These are phyloP conservation scores for Leonotis leonurus DNA, from an alignment of 257 asterid species.

Conservation along the genomic window DNA sequence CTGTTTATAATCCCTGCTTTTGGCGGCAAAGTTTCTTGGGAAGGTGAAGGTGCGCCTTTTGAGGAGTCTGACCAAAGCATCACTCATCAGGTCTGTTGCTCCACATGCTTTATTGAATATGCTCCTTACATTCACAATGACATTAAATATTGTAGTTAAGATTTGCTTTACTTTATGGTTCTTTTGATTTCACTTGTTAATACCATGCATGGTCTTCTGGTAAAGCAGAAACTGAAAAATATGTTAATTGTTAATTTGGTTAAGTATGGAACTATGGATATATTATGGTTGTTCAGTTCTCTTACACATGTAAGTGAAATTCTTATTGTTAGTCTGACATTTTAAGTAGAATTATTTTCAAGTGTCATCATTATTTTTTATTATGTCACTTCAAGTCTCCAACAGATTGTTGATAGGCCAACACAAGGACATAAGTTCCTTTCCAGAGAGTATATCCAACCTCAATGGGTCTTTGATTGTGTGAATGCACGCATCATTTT, in stretches of 20 bases:
- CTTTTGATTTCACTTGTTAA: no score
- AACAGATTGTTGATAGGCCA: slow-evolving; percentile 93
- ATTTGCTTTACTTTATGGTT: background rate
- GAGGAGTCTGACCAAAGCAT: slow-evolving; percentile 76
- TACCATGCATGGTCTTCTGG: no score
- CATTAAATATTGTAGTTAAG: background rate
- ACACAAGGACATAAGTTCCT: slow-evolving; percentile 70
- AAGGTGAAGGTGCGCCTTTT: slow-evolving; percentile 92
- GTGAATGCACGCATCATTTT: slow-evolving; percentile 73
- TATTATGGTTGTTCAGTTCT: no score
- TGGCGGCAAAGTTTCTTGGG: slow-evolving; percentile 98
- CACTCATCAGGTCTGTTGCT: slow-evolving; percentile 68
- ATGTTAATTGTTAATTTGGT: no score
- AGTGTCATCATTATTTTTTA: no score
- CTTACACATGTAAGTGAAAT: no score
- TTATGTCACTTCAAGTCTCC: no score
- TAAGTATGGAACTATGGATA: no score
- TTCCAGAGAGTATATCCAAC: slow-evolving; percentile 87
- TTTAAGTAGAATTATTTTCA: no score
- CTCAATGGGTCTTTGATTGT: slow-evolving; percentile 94
- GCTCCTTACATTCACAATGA: background rate
- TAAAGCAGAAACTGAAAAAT: background rate
- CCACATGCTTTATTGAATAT: background rate
- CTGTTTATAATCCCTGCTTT: slow-evolving; percentile 82
- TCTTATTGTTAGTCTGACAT: no score